Percentiles rank a stretch among this genome's conserved stretches.
Conservation (phyloP, 208 protist species). For the Leishmania braziliensis region DNA sequence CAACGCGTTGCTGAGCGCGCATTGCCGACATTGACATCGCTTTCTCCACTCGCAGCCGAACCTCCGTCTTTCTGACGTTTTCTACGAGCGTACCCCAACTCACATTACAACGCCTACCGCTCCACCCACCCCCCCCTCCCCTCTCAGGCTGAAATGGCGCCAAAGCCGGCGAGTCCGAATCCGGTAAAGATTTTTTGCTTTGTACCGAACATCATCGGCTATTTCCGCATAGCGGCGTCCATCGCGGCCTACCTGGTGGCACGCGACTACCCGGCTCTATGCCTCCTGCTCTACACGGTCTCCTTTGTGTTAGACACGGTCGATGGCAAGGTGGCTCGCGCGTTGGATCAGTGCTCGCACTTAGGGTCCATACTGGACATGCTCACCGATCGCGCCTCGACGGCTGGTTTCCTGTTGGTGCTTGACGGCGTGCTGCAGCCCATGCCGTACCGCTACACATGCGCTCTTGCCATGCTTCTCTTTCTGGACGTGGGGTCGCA, state of each 20-base stretch:
- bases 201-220: conserved; percentile 94
- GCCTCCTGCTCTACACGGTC: conserved; percentile 75
- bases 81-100: background rate
- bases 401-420: conserved; percentile 88
- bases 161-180: conserved; percentile 10
- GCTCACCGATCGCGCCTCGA: conserved; percentile 93
- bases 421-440: conserved; percentile 78
- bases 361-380: conserved; percentile 96
- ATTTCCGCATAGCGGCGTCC: conserved; percentile 71
- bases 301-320: conserved; percentile 90
- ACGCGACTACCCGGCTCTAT: conserved; percentile 64
- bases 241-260: conserved; percentile 76
- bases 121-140: background rate
- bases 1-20: background rate
- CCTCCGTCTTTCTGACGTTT: background rate
- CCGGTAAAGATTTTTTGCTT: conserved; percentile 61
- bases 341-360: conserved; percentile 85
- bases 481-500: conserved; percentile 93
- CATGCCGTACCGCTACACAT: conserved; percentile 57
- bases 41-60: background rate
- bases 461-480: conserved; percentile 66
- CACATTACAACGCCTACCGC: background rate
- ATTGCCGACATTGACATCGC: background rate
- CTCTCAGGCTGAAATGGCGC: background rate
- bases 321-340: conserved; percentile 91